These are phyloP conservation scores for Scheffersomyces quercinus DNA, from an alignment of 1,139 yeast genomes.

Conservation along the genomic window DNA sequence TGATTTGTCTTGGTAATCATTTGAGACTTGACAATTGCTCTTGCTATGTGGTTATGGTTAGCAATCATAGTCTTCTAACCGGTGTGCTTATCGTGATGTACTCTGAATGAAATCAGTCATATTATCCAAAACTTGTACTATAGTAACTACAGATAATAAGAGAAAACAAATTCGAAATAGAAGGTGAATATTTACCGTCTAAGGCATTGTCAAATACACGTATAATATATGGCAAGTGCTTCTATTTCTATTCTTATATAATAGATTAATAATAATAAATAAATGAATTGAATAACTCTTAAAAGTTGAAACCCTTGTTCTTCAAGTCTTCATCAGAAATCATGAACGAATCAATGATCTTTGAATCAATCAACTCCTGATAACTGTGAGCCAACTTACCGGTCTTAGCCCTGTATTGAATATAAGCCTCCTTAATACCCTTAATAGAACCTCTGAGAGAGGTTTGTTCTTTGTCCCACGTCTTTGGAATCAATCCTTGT, in stretches of 20 bases:
- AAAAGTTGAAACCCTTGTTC: slow-evolving; percentile 16
- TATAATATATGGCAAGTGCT: too few relatives aligned
- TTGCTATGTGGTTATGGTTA: too few relatives aligned
- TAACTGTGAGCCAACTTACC: slow-evolving; percentile 30
- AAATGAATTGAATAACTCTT: background rate
- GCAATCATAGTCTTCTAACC: too few relatives aligned
- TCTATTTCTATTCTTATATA: background rate
- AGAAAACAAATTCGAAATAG: too few relatives aligned
- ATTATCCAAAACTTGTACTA: too few relatives aligned
- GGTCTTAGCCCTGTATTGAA: slow-evolving; percentile 28
- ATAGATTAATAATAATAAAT: background rate
- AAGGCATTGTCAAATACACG: too few relatives aligned
- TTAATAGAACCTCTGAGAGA: slow-evolving; percentile 33
- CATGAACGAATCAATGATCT: slow-evolving; percentile 19
- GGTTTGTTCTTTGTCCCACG: slow-evolving; percentile 38
- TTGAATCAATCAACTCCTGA: slow-evolving; percentile 30
- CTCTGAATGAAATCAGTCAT: too few relatives aligned
- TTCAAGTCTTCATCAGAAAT: slow-evolving; percentile 18
- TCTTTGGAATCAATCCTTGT: slow-evolving; percentile 35
- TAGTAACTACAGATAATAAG: too few relatives aligned
- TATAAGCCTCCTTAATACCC: slow-evolving; percentile 37
- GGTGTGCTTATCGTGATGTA: too few relatives aligned
- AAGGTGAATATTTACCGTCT: too few relatives aligned
- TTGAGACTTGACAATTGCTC: too few relatives aligned
- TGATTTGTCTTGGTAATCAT: too few relatives aligned